Base-by-base conservation (phyloP, 2,329 filamentous ascomycete genomes). In the Endocalyx cinctus region DNA sequence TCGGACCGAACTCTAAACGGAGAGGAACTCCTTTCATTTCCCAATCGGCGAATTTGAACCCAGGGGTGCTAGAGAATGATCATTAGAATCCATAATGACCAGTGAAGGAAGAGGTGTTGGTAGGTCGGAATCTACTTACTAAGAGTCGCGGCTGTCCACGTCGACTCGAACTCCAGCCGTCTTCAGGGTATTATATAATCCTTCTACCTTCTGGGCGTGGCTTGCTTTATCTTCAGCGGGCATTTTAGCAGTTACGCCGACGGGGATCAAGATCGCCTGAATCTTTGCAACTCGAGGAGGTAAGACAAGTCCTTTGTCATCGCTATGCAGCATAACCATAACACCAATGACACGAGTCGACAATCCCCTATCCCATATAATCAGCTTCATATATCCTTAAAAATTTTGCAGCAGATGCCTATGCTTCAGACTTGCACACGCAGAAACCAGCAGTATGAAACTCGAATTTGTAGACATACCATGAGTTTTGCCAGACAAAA, bases 21-120 rank as follows among this genome's bases (percentile, higher is more conserved):
- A 98, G 77, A 29, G 94, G 92, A 26, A 97, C 84, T 58, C 94
- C 92, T 66, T 90, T 94, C 51, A 97, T 74, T 63, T 98, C 94
- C 87, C 88, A 96, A 65, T 98, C 89, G 66, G 94, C 94, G 72
- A 98, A 98, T 66, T 98, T 98, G 82, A 85, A 97, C 45, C 87
- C 88, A 25, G 92, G 89, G 40, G 88, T 79, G 79, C 46, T 48
- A 28, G 16, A n/a, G n/a, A 19, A n/a, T n/a, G 5, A 16, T 27
- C n/a, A 38, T 48, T 26, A 42, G 41, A 23, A 23, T 23, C 20
- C n/a, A 23, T 23, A 8, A 23, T 23, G 20, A 8, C 20, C 8
- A n/a, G 20, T 23, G n/a, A 23, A 23, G 8, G n/a, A 8, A 8
- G 8, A 23, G n/a, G 20, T 23, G 20, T 8, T 23, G 20, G 25